phyloP scores from a whole-genome alignment of 345 rosid species.

The Melaleuca quinquenervia region DNA sequence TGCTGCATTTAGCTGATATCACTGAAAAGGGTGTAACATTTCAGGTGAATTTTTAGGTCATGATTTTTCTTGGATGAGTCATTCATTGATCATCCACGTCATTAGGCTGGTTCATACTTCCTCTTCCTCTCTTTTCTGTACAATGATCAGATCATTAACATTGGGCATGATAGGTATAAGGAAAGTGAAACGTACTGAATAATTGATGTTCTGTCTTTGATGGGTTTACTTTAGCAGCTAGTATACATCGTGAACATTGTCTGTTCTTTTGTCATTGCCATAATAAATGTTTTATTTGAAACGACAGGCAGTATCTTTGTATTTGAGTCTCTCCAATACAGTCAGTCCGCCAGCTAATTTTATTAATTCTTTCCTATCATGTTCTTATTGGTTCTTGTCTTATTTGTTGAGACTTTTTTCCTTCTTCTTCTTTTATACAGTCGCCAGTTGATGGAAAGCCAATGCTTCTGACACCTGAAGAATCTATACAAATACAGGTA shows the following conservation, averaged over 20 bases:
- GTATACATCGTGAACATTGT: neutral
- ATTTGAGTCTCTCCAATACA: neutral
- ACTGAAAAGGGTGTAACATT: slow-evolving; percentile 74
- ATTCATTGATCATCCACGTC: neutral
- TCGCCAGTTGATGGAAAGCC: slow-evolving; percentile 80
- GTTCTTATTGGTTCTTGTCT: neutral
- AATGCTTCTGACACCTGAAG: slow-evolving; percentile 82
- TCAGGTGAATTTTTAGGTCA: slow-evolving; percentile 30
- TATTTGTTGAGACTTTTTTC: neutral
- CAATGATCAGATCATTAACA: neutral
- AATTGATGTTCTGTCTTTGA: neutral
- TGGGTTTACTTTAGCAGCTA: neutral
- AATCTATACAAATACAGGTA: slow-evolving; percentile 80
- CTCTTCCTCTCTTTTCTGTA: neutral
- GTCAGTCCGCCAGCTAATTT: neutral
- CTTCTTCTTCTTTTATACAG: slow-evolving; percentile 13
- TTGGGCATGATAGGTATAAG: neutral
- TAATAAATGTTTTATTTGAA: slow-evolving; percentile 7
- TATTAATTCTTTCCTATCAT: neutral
- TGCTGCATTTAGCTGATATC: slow-evolving; percentile 71
- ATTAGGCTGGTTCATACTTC: neutral
- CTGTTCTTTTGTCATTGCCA: neutral
- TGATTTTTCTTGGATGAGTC: neutral
- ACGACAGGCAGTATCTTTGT: neutral
- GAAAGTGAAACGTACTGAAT: neutral